Evolutionary conservation across 352 stramenopile species (phyloP), one percentile per base, ranked within the genome.

Genomic region (Hyaloperonospora arabidopsidis): DNA sequence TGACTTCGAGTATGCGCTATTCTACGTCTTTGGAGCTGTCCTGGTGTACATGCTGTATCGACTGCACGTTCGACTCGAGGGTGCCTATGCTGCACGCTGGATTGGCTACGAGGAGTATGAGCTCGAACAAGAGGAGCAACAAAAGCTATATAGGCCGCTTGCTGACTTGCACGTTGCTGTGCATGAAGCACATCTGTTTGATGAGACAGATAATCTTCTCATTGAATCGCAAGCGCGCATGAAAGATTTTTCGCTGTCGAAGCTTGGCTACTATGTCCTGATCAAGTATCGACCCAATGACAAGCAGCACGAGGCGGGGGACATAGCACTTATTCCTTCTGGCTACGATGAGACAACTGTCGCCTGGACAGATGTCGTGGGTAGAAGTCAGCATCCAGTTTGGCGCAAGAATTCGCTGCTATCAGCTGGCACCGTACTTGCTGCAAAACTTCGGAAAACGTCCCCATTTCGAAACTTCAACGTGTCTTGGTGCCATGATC

Each of bases 241-340:
- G 45, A 88, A 85, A 48, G 79, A 88, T 46, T 35, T 85, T 8
- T 68, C 70, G 1, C 70, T 70, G 5, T 73, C 76, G 2, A 89
- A 87, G 50, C 65, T 82, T 46, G 70, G 73, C 5, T 80, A 83
- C 45, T 92, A 84, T 51, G 67, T 89, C 47, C 71, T 70, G 10
- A 81, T 90, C 46, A 87, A 86, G 49, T 93, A 88, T 54, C 63
- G 80, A 5, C 83, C 83, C 11, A 93, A 93, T 49, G 83, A 93
- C 62, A 87, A 76, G 35, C 57, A 68, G 17, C 73, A 58, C 0
- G 67, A 79, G 21, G 43, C 66, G 5, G 65, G 72, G 10, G 74
- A 84, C 34, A 76, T 79, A 23, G 68, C 81, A 5, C 79, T 91
- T 19, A 77, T 85, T 10, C 72, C 77, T 23, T 93, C 79, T 2